phyloP scores from a whole-genome alignment of 768 basidiomycete genomes.

The Leucogyrophana mollusca region DNA sequence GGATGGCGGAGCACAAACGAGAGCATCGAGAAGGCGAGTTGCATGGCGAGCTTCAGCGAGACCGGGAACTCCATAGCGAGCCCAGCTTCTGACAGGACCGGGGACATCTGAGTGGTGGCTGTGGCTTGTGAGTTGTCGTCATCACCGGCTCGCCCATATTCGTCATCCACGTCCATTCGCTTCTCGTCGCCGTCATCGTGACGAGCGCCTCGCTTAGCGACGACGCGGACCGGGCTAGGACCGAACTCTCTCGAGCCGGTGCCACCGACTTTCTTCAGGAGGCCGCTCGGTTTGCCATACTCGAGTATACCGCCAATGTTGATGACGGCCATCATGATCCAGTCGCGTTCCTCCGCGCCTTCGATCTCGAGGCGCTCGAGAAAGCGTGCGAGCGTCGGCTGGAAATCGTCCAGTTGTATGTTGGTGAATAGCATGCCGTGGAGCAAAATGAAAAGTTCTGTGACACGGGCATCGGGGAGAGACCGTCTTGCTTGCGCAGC shows the following conservation, averaged over 20 bases:
- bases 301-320: conserved; percentile 84
- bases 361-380: conserved; percentile 86
- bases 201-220: conserved; percentile 46
- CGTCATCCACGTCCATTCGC: conserved; percentile 67
- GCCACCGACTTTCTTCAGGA: conserved; percentile 64
- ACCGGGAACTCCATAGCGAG: conserved; percentile 50
- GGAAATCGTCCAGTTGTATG: conserved; percentile 91
- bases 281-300: conserved; percentile 75
- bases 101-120: conserved; percentile 23
- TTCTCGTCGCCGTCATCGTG: conserved; percentile 45
- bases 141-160: conserved; percentile 20
- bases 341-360: conserved; percentile 78
- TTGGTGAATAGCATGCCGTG: conserved; percentile 98
- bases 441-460: conserved; percentile 86
- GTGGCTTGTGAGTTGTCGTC: conserved; percentile 19
- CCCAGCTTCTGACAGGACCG: conserved; percentile 30
- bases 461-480: conserved; percentile 66
- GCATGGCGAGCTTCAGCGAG: conserved; percentile 70
- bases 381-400: conserved; percentile 76
- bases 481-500: conserved; percentile 62
- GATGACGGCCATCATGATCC: conserved; percentile 94
- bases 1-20: conserved; percentile 66
- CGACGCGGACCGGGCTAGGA: conserved; percentile 41
- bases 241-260: conserved; percentile 32
- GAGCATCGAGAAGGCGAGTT: conserved; percentile 79